A percentile compares a stretch with the other conserved stretches of the same genome.
phyloP scores from a whole-genome alignment of 129 eudicot genomes.

The Pulicaria dysenterica region DNA sequence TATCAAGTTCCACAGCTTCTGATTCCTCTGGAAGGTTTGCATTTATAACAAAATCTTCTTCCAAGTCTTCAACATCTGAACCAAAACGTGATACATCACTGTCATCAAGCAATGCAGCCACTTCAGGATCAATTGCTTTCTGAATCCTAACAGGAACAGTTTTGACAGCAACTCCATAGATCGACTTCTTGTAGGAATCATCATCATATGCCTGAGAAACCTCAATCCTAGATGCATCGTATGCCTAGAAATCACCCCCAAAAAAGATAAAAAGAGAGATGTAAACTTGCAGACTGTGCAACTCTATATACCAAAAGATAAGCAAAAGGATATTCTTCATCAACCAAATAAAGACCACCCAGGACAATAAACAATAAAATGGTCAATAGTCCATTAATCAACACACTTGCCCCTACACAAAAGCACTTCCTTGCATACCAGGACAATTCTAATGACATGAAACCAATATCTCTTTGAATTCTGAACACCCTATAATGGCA shows the following conservation, averaged over 20 bases:
- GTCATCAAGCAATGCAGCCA: constrained; percentile 81
- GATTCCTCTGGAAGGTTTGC: constrained; percentile 73
- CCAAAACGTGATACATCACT: constrained; percentile 66
- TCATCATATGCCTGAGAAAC: constrained; percentile 48
- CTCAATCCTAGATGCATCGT: constrained; percentile 81
- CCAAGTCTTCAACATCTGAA: constrained; percentile 78
- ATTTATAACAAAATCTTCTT: constrained; percentile 78
- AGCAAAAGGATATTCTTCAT: background rate
- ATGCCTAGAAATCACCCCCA: constrained; percentile 53
- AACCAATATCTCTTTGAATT: too few relatives aligned
- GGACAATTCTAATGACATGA: background rate
- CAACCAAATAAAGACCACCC: background rate
- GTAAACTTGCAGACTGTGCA: background rate
- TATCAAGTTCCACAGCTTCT: constrained; percentile 34
- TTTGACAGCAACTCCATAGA: constrained; percentile 76
- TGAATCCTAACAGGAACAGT: constrained; percentile 71
- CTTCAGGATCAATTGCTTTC: constrained; percentile 85
- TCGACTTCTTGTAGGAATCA: constrained; percentile 50
- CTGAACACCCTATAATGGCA: too few relatives aligned
- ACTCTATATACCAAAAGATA: background rate
- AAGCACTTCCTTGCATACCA: background rate
- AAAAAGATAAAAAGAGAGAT: background rate
- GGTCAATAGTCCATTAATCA: background rate
- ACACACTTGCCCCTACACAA: background rate
- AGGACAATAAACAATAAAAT: background rate